Evolutionary conservation across 495 filamentous ascomycete genomes (phyloP).

Genomic region (Aspergillus asperescens): DNA sequence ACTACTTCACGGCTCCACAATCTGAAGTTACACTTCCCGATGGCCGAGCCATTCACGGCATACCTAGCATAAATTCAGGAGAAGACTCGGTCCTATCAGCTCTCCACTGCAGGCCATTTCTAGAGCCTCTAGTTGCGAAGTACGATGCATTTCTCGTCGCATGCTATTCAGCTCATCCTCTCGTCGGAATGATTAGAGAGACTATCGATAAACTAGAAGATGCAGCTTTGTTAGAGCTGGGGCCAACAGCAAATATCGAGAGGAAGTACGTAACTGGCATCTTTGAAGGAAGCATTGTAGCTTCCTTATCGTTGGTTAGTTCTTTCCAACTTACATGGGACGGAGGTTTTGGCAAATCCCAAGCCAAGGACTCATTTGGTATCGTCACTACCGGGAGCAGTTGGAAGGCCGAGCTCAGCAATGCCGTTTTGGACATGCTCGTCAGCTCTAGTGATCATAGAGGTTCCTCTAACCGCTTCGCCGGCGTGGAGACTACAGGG

Average conservation of each 20-base stretch:
- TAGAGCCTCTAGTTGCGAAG: constrained; percentile 45
- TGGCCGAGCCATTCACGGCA: constrained; percentile 25
- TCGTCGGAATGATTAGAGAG: constrained; percentile 57
- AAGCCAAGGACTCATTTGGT: constrained; percentile 60
- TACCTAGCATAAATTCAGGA: constrained; percentile 45
- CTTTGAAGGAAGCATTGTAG: constrained; percentile 71
- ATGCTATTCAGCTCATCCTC: constrained; percentile 84
- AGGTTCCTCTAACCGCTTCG: constrained; percentile 48
- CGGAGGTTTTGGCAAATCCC: constrained; percentile 23
- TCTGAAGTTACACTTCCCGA: constrained; percentile 27
- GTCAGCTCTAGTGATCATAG: constrained; percentile 36
- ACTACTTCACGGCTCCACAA: constrained; percentile 53
- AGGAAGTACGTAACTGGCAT: constrained; percentile 71
- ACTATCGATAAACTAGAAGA: constrained; percentile 27
- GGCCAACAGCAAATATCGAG: constrained; percentile 10
- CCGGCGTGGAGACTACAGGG: constrained; percentile 78
- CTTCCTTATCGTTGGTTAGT: constrained; percentile 48
- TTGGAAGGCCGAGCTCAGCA: constrained; percentile 68
- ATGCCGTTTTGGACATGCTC: constrained; percentile 53
- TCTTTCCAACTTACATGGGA: constrained; percentile 31
- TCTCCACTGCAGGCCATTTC: constrained; percentile 50
- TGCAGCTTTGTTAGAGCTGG: constrained; percentile 1
- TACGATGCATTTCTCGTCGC: constrained; percentile 79
- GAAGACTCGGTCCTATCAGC: constrained; percentile 50
- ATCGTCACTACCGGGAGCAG: constrained; percentile 83